phyloP scores from a whole-genome alignment of 2,329 filamentous ascomycete species.

The Trichoderma citrinoviride region DNA sequence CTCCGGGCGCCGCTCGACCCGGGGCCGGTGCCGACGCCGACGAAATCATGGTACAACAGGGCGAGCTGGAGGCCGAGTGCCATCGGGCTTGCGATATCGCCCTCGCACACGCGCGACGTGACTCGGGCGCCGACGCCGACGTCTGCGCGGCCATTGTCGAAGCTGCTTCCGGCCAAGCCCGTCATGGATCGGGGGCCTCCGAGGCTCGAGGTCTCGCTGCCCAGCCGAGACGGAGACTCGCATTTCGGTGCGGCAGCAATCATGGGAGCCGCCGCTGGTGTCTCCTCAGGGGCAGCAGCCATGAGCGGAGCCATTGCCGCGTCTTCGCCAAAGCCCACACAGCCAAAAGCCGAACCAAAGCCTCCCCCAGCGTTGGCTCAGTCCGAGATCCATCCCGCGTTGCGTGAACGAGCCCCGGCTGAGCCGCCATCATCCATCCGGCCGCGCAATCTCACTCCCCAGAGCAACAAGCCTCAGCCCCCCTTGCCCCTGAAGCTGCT shows the following conservation, averaged over 20 bases:
- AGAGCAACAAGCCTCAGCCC: slow-evolving; percentile 23
- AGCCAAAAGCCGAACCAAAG: background rate
- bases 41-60: slow-evolving; percentile 29
- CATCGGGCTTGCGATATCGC: slow-evolving; percentile 48
- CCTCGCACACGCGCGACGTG: slow-evolving; percentile 28
- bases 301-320: slow-evolving; percentile 16
- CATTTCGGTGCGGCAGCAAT: background rate
- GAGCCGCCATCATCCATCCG: background rate
- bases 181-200: slow-evolving; percentile 35
- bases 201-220: slow-evolving; percentile 6
- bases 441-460: slow-evolving; percentile 10
- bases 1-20: slow-evolving; percentile 27
- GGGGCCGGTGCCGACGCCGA: slow-evolving; percentile 25
- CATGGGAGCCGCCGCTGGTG: slow-evolving; percentile 2
- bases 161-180: slow-evolving; percentile 47
- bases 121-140: slow-evolving; percentile 25
- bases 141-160: slow-evolving; percentile 39
- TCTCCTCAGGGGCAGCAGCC: slow-evolving; percentile 20
- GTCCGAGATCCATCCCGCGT: background rate
- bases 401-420: background rate
- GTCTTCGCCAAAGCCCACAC: slow-evolving; percentile 4
- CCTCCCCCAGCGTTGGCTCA: background rate
- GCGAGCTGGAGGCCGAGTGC: slow-evolving; percentile 37
- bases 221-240: background rate
- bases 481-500: slow-evolving; percentile 31